Evolutionary conservation across 164 flowering plant genomes (phyloP), one percentile per base, ranked within the genome.

Genomic region (Taxillus chinensis): DNA sequence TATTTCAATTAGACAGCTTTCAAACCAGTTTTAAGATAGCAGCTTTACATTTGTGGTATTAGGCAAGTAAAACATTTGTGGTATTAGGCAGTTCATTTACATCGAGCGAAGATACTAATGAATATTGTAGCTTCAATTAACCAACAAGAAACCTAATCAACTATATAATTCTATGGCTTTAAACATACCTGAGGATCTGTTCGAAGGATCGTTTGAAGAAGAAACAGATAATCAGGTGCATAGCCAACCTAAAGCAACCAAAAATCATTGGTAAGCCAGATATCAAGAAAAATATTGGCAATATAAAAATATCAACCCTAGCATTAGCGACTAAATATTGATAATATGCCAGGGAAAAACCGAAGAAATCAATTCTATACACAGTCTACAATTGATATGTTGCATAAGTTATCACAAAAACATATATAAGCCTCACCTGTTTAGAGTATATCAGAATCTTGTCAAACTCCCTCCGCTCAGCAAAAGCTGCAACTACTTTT

Each of bases 401-500:
- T 27, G 27, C 27, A 27, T 27, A 27, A 27, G 27, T 0, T 27
- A 27, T 27, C 27, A 27, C 27, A 67, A 52, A 67, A 62, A 57
- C 27, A 27, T 27, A 27, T 27, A 27, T 27, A 17, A 8, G 9
- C 55, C 15, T 69, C 50, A 91, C 99, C 95, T 95, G 99, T 77
- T 91, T 95, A 16, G 99, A 95, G 80, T 95, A 95, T 42, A 95
- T 85, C 39, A 95, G 77, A 64, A 95, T 95, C 67, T 95, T 95
- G 79, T 95, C 99, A 70, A 95, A 95, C 75, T 95, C 99, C 73
- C 96, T 83, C 40, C 97, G 73, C 68, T 95, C 99, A 55, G 99
- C 99, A 84, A 95, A 95, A 72, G 99, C 99, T 16, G 99, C 99
- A 68, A 95, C 99, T 66, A 95, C 99, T 77, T 95, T 95, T 6